These are phyloP conservation scores for Trametes elegans DNA, from an alignment of 768 basidiomycete species.

Conservation along the genomic window DNA sequence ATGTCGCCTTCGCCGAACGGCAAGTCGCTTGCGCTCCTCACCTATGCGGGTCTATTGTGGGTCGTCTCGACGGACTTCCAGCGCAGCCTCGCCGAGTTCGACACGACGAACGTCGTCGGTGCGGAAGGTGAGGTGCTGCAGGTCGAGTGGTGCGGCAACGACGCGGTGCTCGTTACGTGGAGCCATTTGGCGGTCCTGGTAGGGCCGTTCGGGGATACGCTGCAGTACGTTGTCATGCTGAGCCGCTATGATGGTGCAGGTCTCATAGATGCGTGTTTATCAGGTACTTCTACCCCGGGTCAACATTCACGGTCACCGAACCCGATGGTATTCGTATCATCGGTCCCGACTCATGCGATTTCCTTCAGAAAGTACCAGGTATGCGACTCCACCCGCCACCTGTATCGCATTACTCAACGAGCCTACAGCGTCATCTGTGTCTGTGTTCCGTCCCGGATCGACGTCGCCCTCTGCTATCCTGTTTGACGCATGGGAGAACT, in stretches of 20 bases:
- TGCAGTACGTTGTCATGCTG: conserved; percentile 55
- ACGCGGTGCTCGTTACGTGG: conserved; percentile 90
- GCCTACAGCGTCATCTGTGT: conserved; percentile 69
- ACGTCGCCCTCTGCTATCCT: conserved; percentile 89
- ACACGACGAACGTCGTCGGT: conserved; percentile 55
- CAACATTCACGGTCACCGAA: conserved; percentile 80
- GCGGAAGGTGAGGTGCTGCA: conserved; percentile 61
- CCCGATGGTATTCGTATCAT: conserved; percentile 87
- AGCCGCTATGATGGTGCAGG: background rate
- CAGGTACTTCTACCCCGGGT: conserved; percentile 79
- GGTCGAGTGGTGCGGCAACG: conserved; percentile 95
- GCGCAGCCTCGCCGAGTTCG: conserved; percentile 83
- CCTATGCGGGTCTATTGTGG: conserved; percentile 71
- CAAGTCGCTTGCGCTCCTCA: conserved; percentile 84
- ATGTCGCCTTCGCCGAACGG: conserved; percentile 93
- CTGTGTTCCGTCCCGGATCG: conserved; percentile 91
- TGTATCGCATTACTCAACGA: background rate
- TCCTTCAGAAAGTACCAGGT: conserved; percentile 95
- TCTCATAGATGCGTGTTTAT: conserved; percentile 10
- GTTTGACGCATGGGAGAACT: conserved; percentile 90
- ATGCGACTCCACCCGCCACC: conserved; percentile 21
- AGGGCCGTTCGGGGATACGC: conserved; percentile 87
- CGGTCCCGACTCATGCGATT: conserved; percentile 75
- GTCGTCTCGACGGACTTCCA: conserved; percentile 96
- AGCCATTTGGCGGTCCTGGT: conserved; percentile 73